Evolutionary conservation across 108 stramenopile genomes (phyloP).

Genomic region (Parietichytrium sp.): DNA sequence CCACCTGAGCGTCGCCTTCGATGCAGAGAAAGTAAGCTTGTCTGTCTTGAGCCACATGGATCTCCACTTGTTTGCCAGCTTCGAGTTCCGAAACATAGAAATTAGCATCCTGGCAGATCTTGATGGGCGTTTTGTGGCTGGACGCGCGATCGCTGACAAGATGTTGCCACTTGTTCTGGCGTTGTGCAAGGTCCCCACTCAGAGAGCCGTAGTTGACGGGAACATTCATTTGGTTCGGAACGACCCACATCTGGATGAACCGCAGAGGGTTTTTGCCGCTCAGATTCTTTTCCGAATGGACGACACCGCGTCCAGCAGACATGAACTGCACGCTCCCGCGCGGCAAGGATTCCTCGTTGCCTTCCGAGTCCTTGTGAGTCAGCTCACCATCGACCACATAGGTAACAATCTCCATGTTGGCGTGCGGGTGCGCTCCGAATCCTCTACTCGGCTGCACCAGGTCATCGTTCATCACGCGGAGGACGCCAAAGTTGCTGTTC

Average conservation of each 20-base stretch:
- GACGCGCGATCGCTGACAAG: conserved; percentile 61
- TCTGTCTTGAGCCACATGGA: conserved; percentile 52
- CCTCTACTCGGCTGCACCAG: conserved; percentile 73
- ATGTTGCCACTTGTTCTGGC: conserved; percentile 63
- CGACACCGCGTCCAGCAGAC: conserved; percentile 73
- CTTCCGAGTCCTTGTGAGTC: conserved; percentile 74
- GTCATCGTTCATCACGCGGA: conserved; percentile 80
- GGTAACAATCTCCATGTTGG: conserved; percentile 75
- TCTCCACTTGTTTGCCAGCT: conserved; percentile 41
- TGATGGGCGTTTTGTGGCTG: conserved; percentile 55
- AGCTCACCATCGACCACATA: conserved; percentile 72
- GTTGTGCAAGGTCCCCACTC: conserved; percentile 18
- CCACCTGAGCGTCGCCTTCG: conserved; percentile 57
- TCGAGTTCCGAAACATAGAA: conserved; percentile 68
- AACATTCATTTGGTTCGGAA: conserved; percentile 57
- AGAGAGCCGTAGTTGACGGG: conserved; percentile 70
- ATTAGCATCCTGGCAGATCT: conserved; percentile 71
- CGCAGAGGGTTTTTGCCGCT: conserved; percentile 61
- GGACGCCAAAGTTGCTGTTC: conserved; percentile 69
- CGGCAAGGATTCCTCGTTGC: conserved; percentile 69
- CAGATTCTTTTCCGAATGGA: conserved; percentile 71
- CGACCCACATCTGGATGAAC: conserved; percentile 82
- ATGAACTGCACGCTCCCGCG: conserved; percentile 76
- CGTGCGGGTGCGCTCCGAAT: conserved; percentile 73
- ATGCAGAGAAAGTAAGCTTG: conserved; percentile 74